Evolutionary conservation across 352 stramenopile species (phyloP), one percentile per base, ranked within the genome.

Genomic region (Pythium apleroticum): DNA sequence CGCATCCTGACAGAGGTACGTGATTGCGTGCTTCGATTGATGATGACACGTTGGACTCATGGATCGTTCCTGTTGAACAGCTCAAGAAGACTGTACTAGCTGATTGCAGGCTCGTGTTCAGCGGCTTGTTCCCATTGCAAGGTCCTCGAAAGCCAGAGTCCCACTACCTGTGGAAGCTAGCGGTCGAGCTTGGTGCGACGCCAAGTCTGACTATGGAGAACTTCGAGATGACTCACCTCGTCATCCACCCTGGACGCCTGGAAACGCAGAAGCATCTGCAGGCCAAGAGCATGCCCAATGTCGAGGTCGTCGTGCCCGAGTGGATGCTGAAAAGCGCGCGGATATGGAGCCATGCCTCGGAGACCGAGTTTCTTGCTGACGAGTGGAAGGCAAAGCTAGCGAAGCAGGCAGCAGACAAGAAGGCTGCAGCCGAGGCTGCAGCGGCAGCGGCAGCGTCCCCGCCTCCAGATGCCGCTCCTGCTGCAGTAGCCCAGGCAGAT

Each of bases 261-360:
- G 86, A 86, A 37, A 93, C 86, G 15, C 81, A 92, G 55, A 95
- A 95, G 56, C 83, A 93, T 55, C 73, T 84, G 37, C 80, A 95
- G 78, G 84, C 83, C 11, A 82, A 83, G 56, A 73, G 60, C 24
- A 90, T 84, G 64, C 64, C 79, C 11, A 75, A 77, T 25, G 80
- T 90, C 39, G 55, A 79, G 11, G 76, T 93, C 22, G 84, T 95
- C 17, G 88, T 77, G 1, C 84, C 84, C 0, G 84, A 95, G 37
- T 95, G 86, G 86, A 80, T 95, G 55, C 65, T 93, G 11, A 89
- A 91, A 61, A 91, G 81, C 54, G 83, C 81, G 63, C 78, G 81
- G 17, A 84, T 81, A 58, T 95, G 86, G 86, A 71, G 66, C 43
- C 78, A 73, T 9, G 83, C 79, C 10, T 24, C 72, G 9, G 86